Evolutionary conservation across 768 basidiomycete species (phyloP).

Genomic region (Pulveroboletus sp.): DNA sequence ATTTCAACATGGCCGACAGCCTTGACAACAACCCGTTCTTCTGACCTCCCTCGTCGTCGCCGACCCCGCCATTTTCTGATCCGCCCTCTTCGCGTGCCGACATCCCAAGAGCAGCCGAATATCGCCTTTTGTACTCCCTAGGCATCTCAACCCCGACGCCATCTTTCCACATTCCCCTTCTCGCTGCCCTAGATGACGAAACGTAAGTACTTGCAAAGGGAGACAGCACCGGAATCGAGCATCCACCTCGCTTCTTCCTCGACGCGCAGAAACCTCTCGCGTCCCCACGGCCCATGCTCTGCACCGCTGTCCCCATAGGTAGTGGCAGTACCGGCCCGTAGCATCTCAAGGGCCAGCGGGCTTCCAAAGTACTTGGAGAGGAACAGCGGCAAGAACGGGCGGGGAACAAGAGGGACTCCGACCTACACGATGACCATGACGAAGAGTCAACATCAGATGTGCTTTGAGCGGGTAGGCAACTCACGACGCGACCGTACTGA

Average conservation of each 20-base stretch:
- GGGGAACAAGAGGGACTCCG: conserved; percentile 52
- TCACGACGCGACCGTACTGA: conserved; percentile 78
- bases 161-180: conserved; percentile 71
- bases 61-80: background rate
- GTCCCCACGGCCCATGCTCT: conserved; percentile 68
- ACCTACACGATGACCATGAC: conserved; percentile 43
- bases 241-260: conserved; percentile 65
- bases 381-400: conserved; percentile 46
- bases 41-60: background rate
- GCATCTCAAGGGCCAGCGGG: conserved; percentile 65
- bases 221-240: background rate
- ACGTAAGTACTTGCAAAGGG: background rate
- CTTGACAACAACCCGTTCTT: conserved; percentile 4
- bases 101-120: conserved; percentile 30
- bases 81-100: background rate
- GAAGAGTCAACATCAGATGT: background rate
- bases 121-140: conserved; percentile 72
- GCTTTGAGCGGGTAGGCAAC: conserved; percentile 20
- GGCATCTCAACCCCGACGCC: conserved; percentile 60
- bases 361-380: conserved; percentile 38
- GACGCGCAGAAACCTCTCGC: conserved; percentile 55
- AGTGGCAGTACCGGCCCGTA: conserved; percentile 69
- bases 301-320: conserved; percentile 77
- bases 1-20: conserved; percentile 7
- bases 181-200: conserved; percentile 41